These are phyloP conservation scores for Pseudevernia furfuracea DNA, from an alignment of 495 filamentous ascomycete genomes.

Conservation along the genomic window DNA sequence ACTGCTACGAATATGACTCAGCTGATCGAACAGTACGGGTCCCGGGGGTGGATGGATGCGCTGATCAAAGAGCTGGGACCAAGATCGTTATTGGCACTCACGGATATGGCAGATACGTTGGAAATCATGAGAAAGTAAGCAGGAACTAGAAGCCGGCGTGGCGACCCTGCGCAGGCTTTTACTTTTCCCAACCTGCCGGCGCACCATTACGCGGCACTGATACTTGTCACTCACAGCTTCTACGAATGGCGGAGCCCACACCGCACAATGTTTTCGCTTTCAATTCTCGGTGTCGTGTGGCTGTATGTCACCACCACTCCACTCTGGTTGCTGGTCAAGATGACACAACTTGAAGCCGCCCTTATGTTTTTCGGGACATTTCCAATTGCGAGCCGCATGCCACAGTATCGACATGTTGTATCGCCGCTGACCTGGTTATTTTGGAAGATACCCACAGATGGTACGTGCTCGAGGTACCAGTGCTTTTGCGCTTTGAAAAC, in stretches of 20 bases:
- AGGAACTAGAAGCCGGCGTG: not conserved
- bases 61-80: conserved; percentile 30
- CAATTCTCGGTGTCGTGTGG: conserved; percentile 23
- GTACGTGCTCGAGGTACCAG: conserved; percentile 10
- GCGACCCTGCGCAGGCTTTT: not conserved
- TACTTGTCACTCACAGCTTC: conserved; percentile 28
- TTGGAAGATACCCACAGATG: conserved; percentile 33
- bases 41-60: conserved; percentile 29
- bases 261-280: conserved; percentile 28
- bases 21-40: conserved; percentile 33
- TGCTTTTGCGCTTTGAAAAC: not conserved
- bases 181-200: not conserved
- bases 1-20: conserved; percentile 31
- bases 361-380: conserved; percentile 32
- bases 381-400: conserved; percentile 32
- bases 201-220: not conserved
- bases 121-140: conserved; percentile 1
- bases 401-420: conserved; percentile 33
- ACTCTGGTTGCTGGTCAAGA: conserved; percentile 27
- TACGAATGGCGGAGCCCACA: conserved; percentile 34
- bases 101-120: conserved; percentile 23
- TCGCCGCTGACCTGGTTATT: conserved; percentile 33
- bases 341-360: conserved; percentile 27
- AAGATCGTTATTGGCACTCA: conserved; percentile 32
- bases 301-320: conserved; percentile 23